phyloP scores from a whole-genome alignment of 2,329 filamentous ascomycete genomes.

The Truncatella angustata region DNA sequence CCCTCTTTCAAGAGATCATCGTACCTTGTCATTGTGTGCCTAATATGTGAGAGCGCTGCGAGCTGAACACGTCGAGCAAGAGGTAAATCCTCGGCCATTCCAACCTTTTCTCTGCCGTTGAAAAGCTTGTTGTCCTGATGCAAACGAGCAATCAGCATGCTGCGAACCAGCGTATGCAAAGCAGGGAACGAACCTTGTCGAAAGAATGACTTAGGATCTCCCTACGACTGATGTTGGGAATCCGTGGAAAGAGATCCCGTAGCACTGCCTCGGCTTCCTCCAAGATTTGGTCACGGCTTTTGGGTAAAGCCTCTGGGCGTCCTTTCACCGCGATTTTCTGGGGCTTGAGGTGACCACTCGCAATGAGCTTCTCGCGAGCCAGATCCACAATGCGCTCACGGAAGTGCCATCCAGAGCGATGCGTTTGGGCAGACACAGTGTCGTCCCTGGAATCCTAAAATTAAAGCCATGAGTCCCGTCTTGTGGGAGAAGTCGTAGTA shows the following conservation, averaged over 20 bases:
- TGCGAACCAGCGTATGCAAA: not conserved
- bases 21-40: constrained; percentile 66
- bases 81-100: constrained; percentile 53
- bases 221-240: constrained; percentile 62
- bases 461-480: constrained; percentile 14
- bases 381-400: constrained; percentile 58
- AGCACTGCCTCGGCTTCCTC: constrained; percentile 61
- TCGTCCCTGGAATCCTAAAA: constrained; percentile 32
- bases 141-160: not conserved
- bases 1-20: constrained; percentile 59
- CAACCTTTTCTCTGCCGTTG: constrained; percentile 56
- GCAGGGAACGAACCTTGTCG: constrained; percentile 49
- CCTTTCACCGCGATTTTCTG: constrained; percentile 23
- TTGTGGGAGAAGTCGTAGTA: not conserved
- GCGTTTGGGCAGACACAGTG: constrained; percentile 44
- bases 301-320: constrained; percentile 57
- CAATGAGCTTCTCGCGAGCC: constrained; percentile 34
- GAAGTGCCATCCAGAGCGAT: constrained; percentile 61
- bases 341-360: constrained; percentile 24
- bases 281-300: constrained; percentile 59
- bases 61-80: constrained; percentile 63
- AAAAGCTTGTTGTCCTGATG: constrained; percentile 43
- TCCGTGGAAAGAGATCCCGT: constrained; percentile 62
- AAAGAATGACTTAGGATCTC: constrained; percentile 63
- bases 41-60: constrained; percentile 64